Evolutionary conservation across 1,284 basidiomycete genomes (phyloP), one percentile per base, ranked within the genome.

Genomic region (Trichosporon ovoides): DNA sequence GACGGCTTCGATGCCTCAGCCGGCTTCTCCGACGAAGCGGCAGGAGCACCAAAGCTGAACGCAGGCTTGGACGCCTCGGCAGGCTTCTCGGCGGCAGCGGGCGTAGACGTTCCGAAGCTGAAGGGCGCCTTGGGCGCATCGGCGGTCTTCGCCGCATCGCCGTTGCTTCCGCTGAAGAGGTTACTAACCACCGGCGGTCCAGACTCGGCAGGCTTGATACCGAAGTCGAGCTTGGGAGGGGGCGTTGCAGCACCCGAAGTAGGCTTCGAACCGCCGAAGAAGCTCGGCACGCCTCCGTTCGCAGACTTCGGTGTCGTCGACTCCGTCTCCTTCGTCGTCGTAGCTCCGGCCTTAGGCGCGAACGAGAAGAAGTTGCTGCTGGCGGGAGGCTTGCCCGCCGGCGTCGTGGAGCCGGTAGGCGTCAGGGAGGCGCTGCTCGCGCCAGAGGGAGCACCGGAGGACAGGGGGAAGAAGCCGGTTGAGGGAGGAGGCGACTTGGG

Each of bases 141-240:
- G 5, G 28, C 38, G 7, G 52, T 11, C 18, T 52, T 48, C 33
- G 28, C 28, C 28, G 28, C 28, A 31, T 31, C 28, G 4, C 18
- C 22, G n/a, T n/a, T n/a, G 19, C 22, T 9, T n/a, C 22, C 24
- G 43, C 43, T n/a, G 24, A 48, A 48, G 24, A 48, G 49, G 56
- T 16, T 43, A 38, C 22, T 35, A 35, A 48, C 28, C 22, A 53
- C 52, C 2, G 57, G 52, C 33, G 56, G 38, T 20, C 36, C 48
- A 2, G 35, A 31, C 19, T 61, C 53, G 3, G 56, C 38, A n/a
- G 63, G 18, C 57, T 62, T 60, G 53, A 59, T 63, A 35, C 67
- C 69, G 59, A 73, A 72, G 57, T 68, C 65, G 38, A 73, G 66
- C 16, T 65, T 57, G 34, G 66, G 56, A 6, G 61, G 59, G 6